phyloP scores from a whole-genome alignment of 192 early-diverging fungal species.

The Gigaspora rosea region DNA sequence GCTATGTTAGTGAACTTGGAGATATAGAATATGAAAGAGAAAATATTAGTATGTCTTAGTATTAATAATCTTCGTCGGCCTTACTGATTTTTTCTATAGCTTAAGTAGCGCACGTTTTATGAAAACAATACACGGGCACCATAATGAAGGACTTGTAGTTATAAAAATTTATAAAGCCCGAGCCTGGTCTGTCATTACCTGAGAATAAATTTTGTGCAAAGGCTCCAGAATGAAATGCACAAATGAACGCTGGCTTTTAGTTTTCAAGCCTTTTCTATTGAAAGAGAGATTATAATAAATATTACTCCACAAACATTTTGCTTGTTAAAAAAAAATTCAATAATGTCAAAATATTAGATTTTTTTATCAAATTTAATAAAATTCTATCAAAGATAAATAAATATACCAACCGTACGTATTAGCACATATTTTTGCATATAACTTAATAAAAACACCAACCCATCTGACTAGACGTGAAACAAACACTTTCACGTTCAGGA shows the following conservation, averaged over 20 bases:
- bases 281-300: slow-evolving; percentile 88
- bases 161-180: slow-evolving; percentile 91
- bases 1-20: slow-evolving; percentile 70
- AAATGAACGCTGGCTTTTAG: slow-evolving; percentile 76
- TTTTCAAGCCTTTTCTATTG: slow-evolving; percentile 64
- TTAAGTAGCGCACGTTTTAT: slow-evolving; percentile 91
- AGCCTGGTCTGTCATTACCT: slow-evolving; percentile 62
- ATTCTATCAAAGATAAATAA: neutral
- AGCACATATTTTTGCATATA: slow-evolving; percentile 89
- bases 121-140: slow-evolving; percentile 88
- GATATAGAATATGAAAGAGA: slow-evolving; percentile 75
- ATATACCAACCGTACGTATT: slow-evolving; percentile 67
- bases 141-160: slow-evolving; percentile 79
- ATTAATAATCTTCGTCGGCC: neutral
- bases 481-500: slow-evolving; percentile 94
- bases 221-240: slow-evolving; percentile 96
- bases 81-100: slow-evolving; percentile 41
- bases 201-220: slow-evolving; percentile 90
- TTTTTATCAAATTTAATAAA: neutral
- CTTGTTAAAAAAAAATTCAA: slow-evolving; percentile 39
- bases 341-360: neutral
- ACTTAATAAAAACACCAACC: slow-evolving; percentile 94
- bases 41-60: slow-evolving; percentile 10
- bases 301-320: slow-evolving; percentile 95
- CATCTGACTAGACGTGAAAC: slow-evolving; percentile 86